Evolutionary conservation across 1,284 basidiomycete genomes (phyloP).

Genomic region (Puccinia horiana): DNA sequence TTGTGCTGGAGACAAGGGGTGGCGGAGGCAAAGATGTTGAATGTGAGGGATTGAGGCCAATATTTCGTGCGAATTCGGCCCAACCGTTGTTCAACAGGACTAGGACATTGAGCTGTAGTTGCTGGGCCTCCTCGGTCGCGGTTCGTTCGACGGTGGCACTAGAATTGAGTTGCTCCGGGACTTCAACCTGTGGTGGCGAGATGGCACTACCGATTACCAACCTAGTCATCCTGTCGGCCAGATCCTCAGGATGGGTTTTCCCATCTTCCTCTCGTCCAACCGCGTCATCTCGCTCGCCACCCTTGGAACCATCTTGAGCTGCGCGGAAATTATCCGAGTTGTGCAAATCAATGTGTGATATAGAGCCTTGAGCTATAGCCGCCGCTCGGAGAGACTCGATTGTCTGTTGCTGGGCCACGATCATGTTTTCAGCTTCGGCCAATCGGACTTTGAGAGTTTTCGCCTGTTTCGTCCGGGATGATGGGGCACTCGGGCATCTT

Average conservation of each 20-base stretch:
- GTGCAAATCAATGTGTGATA: background rate
- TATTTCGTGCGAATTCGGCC: constrained; percentile 16
- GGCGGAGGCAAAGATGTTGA: background rate
- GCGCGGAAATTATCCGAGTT: background rate
- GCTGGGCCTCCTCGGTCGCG: constrained; percentile 5
- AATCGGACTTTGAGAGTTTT: constrained; percentile 28
- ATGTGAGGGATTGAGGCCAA: constrained; percentile 14
- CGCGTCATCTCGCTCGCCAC: background rate
- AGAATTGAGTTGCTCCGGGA: background rate
- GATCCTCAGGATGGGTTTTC: constrained; percentile 23
- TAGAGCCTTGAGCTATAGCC: background rate
- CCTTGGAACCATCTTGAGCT: background rate
- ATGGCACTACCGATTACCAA: constrained; percentile 45
- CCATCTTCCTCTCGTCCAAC: constrained; percentile 1
- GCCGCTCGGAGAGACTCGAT: constrained; percentile 29
- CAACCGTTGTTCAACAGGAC: constrained; percentile 16
- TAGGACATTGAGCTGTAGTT: constrained; percentile 7
- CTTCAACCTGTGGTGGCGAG: constrained; percentile 21
- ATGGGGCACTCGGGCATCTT: constrained; percentile 17
- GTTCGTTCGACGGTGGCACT: background rate
- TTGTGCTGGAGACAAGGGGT: constrained; percentile 32
- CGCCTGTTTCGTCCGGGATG: constrained; percentile 18
- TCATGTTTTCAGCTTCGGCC: constrained; percentile 42
- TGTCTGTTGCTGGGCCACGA: constrained; percentile 29
- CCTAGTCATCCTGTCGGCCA: constrained; percentile 43